Percentiles rank a stretch among this genome's conserved stretches.
Evolutionary conservation across 257 asterid genomes (phyloP).

Genomic region (Craterostigma plantagineum): DNA sequence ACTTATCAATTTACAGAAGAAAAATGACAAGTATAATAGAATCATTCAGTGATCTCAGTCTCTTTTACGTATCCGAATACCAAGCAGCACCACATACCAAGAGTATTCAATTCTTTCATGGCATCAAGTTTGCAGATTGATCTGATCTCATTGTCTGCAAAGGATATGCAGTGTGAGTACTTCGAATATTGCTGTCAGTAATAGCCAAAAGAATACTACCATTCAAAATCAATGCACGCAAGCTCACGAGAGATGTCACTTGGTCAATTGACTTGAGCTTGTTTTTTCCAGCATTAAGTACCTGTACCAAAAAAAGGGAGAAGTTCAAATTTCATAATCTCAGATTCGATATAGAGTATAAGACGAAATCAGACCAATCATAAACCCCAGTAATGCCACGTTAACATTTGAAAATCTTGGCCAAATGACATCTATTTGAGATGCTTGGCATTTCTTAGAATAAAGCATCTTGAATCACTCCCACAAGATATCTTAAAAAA

Average conservation of each 20-base stretch:
- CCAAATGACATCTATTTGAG: no score
- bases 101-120: constrained; percentile 70
- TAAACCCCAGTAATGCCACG: background rate
- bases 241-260: constrained; percentile 34
- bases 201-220: constrained; percentile 21
- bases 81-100: constrained; percentile 44
- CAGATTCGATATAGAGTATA: background rate
- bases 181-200: background rate
- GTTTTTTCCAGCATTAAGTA: constrained; percentile 79
- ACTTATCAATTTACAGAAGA: constrained; percentile 7
- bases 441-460: no score
- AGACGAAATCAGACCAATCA: background rate
- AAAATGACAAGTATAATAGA: background rate
- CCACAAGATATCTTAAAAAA: no score
- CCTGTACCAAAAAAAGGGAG: constrained; percentile 20
- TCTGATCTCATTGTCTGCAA: constrained; percentile 51
- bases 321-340: background rate
- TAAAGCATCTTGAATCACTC: no score
- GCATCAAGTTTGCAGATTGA: constrained; percentile 65
- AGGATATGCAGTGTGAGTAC: constrained; percentile 8
- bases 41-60: no score
- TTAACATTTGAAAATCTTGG: no score
- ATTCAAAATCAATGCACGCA: constrained; percentile 81
- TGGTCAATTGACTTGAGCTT: constrained; percentile 71
- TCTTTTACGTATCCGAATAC: no score